phyloP scores from a whole-genome alignment of 768 basidiomycete genomes.

The Omphalotus guepiniiformis region DNA sequence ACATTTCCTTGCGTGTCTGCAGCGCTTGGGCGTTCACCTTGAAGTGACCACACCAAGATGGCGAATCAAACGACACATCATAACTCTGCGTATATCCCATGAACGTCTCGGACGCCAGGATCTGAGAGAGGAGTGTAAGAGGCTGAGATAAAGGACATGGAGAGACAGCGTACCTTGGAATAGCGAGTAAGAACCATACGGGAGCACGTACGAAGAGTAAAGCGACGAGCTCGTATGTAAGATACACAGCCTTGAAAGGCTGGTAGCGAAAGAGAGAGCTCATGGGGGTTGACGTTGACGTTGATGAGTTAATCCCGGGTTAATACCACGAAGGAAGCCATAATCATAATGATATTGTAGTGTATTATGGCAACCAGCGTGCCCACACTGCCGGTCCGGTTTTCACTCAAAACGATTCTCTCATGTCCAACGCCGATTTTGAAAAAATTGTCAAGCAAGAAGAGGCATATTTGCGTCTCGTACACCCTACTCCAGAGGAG shows the following conservation, averaged over 20 bases:
- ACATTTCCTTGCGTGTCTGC: neutral
- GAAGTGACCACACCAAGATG: slow-evolving; percentile 19
- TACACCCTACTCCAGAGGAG: slow-evolving; percentile 75
- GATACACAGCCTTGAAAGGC: slow-evolving; percentile 46
- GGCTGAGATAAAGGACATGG: neutral
- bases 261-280: slow-evolving; percentile 33
- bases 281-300: slow-evolving; percentile 19
- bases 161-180: slow-evolving; percentile 27
- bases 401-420: neutral
- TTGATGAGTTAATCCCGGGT: neutral
- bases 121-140: slow-evolving; percentile 17
- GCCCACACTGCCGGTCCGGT: too few relatives aligned
- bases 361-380: too few relatives aligned
- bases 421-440: slow-evolving; percentile 43
- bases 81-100: slow-evolving; percentile 39
- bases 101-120: slow-evolving; percentile 40
- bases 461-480: slow-evolving; percentile 52
- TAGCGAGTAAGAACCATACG: slow-evolving; percentile 38
- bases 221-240: slow-evolving; percentile 36
- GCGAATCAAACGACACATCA: slow-evolving; percentile 33
- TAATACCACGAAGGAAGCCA: neutral
- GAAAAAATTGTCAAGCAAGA: slow-evolving; percentile 63
- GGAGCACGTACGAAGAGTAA: slow-evolving; percentile 43
- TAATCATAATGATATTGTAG: too few relatives aligned
- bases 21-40: slow-evolving; percentile 22